Evolutionary conservation across 179 eudicot species (phyloP), one percentile per base, ranked within the genome.

Genomic region (Silene coronaria): DNA sequence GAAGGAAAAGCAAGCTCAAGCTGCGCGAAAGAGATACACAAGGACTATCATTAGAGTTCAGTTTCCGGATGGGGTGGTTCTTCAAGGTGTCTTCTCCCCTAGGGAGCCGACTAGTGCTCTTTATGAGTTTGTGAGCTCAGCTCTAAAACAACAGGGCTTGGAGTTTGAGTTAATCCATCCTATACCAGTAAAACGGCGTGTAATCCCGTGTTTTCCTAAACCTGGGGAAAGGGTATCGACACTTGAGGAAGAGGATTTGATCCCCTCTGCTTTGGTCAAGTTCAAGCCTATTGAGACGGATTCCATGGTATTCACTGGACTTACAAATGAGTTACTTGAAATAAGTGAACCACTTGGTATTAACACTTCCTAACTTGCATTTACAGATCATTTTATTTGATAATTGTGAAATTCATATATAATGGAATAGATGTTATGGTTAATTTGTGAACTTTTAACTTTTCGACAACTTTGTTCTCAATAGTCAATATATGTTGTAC

Each of bases 41-140:
- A 86, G 67, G 79, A 81, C 91, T 21, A 82, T 93, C 51, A 87
- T 93, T 26, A 81, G 98, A 71, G 79, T 93, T 17, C 97, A 95
- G 77, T 95, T 95, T 74, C 99, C 99, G 70, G 97, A 95, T 80
- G 96, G 96, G 27, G 99, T 95, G 72, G 96, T 95, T 80, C 97
- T 94, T 66, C 98, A 94, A 83, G 97, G 90, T 66, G 83, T 90
- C 60, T 94, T 94, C 74, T 85, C 80, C 30, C 96, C 98, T 21
- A 67, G 72, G 72, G 98, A 94, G 72, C 88, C 89, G 46, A 93
- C 97, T 30, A 88, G 82, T 34, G 84, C 83, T n/a, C 86, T 95
- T 4, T 95, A 95, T 46, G 96, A 91, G 91, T 88, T 89, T 83
- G 97, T 92, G 78, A 85, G 91, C 84, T 82, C 85, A 21, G 86